phyloP scores from a whole-genome alignment of 169 alveolate genomes.

The Ichthyophthirius multifiliis region DNA sequence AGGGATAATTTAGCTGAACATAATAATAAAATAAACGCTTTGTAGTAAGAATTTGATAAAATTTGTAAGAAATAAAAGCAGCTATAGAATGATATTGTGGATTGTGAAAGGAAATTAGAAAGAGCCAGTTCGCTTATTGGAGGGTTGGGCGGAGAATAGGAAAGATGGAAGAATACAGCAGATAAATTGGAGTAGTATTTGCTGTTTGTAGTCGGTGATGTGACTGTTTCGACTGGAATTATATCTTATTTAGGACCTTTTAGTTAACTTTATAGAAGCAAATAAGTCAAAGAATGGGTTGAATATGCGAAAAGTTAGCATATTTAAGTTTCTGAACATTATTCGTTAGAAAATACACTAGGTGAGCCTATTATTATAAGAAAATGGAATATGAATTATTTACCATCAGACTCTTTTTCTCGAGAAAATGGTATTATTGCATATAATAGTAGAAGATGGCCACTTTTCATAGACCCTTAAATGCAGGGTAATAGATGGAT shows the following conservation, averaged over 20 bases:
- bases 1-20: slow-evolving; percentile 65
- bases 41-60: slow-evolving; percentile 55
- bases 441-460: slow-evolving; percentile 77
- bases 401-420: slow-evolving; percentile 78
- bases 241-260: slow-evolving; percentile 82
- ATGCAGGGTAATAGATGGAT: slow-evolving; percentile 62
- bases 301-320: slow-evolving; percentile 34
- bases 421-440: slow-evolving; percentile 82
- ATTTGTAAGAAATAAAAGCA: slow-evolving; percentile 52
- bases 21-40: slow-evolving; percentile 51
- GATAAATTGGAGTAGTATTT: slow-evolving; percentile 51
- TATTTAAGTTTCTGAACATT: slow-evolving; percentile 50
- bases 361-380: slow-evolving; percentile 70
- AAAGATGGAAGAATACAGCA: slow-evolving; percentile 80
- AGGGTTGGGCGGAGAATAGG: slow-evolving; percentile 83
- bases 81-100: slow-evolving; percentile 65
- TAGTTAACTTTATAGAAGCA: slow-evolving; percentile 62
- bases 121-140: slow-evolving; percentile 78
- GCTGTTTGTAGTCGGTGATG: slow-evolving; percentile 76
- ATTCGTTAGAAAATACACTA: slow-evolving; percentile 41
- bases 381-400: slow-evolving; percentile 78
- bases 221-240: slow-evolving; percentile 59
- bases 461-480: slow-evolving; percentile 82
- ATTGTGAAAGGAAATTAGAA: slow-evolving; percentile 64
- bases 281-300: slow-evolving; percentile 56